These are phyloP conservation scores for Entoloma clypeatum DNA, from an alignment of 1,284 basidiomycete species.

Conservation along the genomic window DNA sequence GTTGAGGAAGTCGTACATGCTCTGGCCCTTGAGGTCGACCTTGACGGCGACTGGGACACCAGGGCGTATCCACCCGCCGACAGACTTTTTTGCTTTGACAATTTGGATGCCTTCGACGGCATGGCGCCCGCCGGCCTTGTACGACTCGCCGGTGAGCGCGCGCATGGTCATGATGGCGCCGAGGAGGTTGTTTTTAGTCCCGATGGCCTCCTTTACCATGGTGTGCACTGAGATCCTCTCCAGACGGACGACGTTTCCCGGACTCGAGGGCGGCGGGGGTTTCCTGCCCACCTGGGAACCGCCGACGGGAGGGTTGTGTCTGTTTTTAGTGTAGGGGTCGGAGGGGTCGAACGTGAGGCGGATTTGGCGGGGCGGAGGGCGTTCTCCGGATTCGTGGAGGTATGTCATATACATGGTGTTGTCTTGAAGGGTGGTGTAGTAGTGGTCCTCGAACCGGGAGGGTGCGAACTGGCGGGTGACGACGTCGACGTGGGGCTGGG, in stretches of 20 bases:
- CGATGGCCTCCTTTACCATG: slow-evolving; percentile 78
- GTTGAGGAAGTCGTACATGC: slow-evolving; percentile 93
- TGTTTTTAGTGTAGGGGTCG: slow-evolving; percentile 76
- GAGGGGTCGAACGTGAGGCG: slow-evolving; percentile 72
- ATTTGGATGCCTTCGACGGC: slow-evolving; percentile 78
- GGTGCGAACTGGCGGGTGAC: slow-evolving; percentile 69
- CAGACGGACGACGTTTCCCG: slow-evolving; percentile 69
- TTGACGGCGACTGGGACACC: slow-evolving; percentile 86
- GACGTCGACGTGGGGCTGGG: slow-evolving; percentile 62
- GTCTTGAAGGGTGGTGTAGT: slow-evolving; percentile 77
- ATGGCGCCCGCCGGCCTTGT: slow-evolving; percentile 63
- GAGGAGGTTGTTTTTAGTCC: slow-evolving; percentile 76
- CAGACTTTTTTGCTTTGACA: slow-evolving; percentile 72
- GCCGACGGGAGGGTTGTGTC: slow-evolving; percentile 71
- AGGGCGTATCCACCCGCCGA: slow-evolving; percentile 84
- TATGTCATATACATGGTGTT: slow-evolving; percentile 97
- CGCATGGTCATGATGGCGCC: slow-evolving; percentile 85
- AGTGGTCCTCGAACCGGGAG: slow-evolving; percentile 82
- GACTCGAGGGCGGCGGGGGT: slow-evolving; percentile 57
- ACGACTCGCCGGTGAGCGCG: slow-evolving; percentile 83
- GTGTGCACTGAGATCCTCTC: slow-evolving; percentile 85
- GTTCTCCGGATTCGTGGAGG: slow-evolving; percentile 61
- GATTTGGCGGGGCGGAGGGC: slow-evolving; percentile 51
- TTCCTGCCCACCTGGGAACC: slow-evolving; percentile 65
- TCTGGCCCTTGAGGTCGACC: slow-evolving; percentile 84